Base-by-base conservation (phyloP, 495 filamentous ascomycete genomes). In the Tetracladium setigerum region DNA sequence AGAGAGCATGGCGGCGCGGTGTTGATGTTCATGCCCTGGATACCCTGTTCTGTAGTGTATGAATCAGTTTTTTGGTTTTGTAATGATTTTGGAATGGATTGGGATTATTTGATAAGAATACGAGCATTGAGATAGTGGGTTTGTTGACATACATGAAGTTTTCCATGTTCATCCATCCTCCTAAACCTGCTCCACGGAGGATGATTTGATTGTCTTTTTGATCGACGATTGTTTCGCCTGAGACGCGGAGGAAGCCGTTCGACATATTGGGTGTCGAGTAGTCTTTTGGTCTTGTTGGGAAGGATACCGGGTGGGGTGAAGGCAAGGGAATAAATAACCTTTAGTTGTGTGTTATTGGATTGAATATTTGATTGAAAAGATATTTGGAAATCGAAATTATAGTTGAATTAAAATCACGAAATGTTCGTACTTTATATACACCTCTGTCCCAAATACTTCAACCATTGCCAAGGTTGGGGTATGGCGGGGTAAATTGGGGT, bases 11-110 rank as follows among this genome's bases (percentile, higher is more conserved):
- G 76, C 70, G 1, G 65, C 67, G 1, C 76, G 66, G 47, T 74
- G 70, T 50, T 82, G 66, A n/a, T 60, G 60, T 49, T 82, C 79
- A 36, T 79, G 74, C n/a, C 74, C 79, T 0, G 79, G 63, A 46
- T 74, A 82, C 18, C 78, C 78, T 0, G 78, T 81, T 27, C 22
- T 27, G 22, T 27, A 7, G 7, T 27, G 3, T 27, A 3, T 27
- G 22, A 3, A 27, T 27, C 7, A 27, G 22, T 27, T 3, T 27
- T 27, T 27, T 3, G 22, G 22, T 27, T 27, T 27, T 7, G 22
- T 27, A 27, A 7, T 27, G 22, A 3, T 27, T 27, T 27, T 3
- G 3, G 22, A 27, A 27, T n/a, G n/a, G 22, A 3, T 27, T 27
- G 22, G 22, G 3, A 7, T n/a, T n/a, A n/a, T n/a, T n/a, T n/a